Conservation (phyloP, 768 basidiomycete genomes). For the Suillus subaureus region DNA sequence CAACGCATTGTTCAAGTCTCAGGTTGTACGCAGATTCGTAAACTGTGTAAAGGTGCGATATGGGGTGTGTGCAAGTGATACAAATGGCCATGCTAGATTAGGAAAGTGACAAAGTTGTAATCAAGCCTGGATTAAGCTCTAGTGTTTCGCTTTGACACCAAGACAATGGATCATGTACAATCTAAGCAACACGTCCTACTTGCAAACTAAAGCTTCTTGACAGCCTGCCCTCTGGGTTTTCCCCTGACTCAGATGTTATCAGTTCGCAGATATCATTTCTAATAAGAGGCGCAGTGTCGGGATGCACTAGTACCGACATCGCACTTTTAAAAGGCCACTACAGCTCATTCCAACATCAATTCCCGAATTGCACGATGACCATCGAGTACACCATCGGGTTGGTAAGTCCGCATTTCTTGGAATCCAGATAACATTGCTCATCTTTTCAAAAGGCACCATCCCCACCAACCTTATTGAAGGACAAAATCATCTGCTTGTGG, state of each 20-base stretch:
- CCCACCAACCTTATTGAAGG: neutral
- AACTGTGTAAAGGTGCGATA: conserved; percentile 75
- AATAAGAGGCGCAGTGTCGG: neutral
- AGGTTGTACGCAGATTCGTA: conserved; percentile 80
- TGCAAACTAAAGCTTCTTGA: neutral
- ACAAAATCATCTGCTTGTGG: conserved; percentile 3
- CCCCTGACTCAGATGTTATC: conserved; percentile 7
- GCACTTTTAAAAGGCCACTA: neutral
- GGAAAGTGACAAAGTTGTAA: conserved; percentile 3
- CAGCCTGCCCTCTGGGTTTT: no score
- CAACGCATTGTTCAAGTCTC: conserved; percentile 81
- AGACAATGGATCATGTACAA: neutral
- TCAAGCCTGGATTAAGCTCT: neutral
- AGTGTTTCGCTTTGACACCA: neutral
- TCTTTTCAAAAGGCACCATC: conserved; percentile 2
- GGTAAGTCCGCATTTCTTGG: neutral
- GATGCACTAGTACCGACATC: neutral
- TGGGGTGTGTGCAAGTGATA: conserved; percentile 68
- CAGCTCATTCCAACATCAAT: neutral
- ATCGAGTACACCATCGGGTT: neutral
- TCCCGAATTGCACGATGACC: neutral
- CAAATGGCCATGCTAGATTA: conserved; percentile 69
- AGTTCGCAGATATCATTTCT: neutral
- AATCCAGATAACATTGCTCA: neutral
- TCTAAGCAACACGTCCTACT: neutral